These are phyloP conservation scores for Volvariella volvacea DNA, from an alignment of 1,284 basidiomycete genomes.

Conservation along the genomic window DNA sequence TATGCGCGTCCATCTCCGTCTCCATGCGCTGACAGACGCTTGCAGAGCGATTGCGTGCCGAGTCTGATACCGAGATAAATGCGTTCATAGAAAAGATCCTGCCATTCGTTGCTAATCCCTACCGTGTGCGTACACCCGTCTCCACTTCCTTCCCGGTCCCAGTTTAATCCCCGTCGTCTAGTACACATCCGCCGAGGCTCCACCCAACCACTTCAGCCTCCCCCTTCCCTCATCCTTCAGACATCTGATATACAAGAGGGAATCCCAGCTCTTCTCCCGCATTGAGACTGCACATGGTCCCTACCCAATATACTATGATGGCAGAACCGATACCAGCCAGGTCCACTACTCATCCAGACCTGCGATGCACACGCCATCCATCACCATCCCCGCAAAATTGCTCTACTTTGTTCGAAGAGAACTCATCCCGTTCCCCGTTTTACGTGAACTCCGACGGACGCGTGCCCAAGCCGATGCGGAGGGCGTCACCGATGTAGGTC, in stretches of 20 bases:
- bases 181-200: constrained; percentile 53
- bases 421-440: constrained; percentile 35
- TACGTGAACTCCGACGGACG: constrained; percentile 37
- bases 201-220: constrained; percentile 51
- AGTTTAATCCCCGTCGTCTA: constrained; percentile 14
- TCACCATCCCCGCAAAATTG: constrained; percentile 52
- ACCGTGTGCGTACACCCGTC: constrained; percentile 30
- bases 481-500: constrained; percentile 20
- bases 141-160: constrained; percentile 1
- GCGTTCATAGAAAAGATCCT: constrained; percentile 44
- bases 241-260: constrained; percentile 1
- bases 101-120: constrained; percentile 50
- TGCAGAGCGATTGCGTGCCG: constrained; percentile 40
- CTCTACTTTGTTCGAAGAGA: constrained; percentile 58
- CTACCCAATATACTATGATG: constrained; percentile 46
- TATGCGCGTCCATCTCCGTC: not conserved
- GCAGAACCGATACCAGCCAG: constrained; percentile 8
- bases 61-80: constrained; percentile 31
- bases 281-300: constrained; percentile 44
- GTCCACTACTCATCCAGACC: constrained; percentile 36
- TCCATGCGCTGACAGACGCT: not conserved
- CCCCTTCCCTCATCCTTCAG: constrained; percentile 28
- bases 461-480: constrained; percentile 30
- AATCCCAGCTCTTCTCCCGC: constrained; percentile 23
- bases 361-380: constrained; percentile 38